Evolutionary conservation across 2,329 filamentous ascomycete genomes (phyloP).

Genomic region (Drechslerella dactyloides): DNA sequence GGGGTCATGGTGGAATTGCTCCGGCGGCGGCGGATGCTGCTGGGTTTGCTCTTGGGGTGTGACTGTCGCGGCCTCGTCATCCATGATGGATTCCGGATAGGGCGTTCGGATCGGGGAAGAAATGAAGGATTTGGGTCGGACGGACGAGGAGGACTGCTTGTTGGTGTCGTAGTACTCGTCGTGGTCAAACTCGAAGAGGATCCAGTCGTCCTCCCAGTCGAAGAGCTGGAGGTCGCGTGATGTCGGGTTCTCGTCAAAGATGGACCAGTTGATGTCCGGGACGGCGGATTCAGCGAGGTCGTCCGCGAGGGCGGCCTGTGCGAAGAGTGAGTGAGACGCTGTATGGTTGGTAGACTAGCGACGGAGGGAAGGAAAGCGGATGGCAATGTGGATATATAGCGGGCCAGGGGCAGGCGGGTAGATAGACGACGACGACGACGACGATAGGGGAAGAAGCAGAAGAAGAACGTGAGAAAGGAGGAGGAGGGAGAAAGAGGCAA

Average conservation of each 20-base stretch:
- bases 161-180: slow-evolving; percentile 47
- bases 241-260: slow-evolving; percentile 50
- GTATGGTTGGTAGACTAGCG: neutral
- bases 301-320: slow-evolving; percentile 40
- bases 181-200: slow-evolving; percentile 49
- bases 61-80: slow-evolving; percentile 29
- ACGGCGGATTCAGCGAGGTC: slow-evolving; percentile 48
- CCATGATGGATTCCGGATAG: slow-evolving; percentile 24
- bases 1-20: slow-evolving; percentile 45
- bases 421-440: neutral
- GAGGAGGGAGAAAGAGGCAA: too few species aligned
- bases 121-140: neutral
- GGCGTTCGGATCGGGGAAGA: slow-evolving; percentile 14
- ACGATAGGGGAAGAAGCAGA: neutral
- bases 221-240: slow-evolving; percentile 48
- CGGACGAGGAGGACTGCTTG: neutral
- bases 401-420: too few species aligned
- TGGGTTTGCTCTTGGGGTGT: slow-evolving; percentile 34
- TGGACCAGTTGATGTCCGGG: slow-evolving; percentile 50
- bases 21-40: slow-evolving; percentile 17
- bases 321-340: neutral
- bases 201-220: slow-evolving; percentile 48
- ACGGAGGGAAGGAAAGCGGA: slow-evolving; percentile 1
- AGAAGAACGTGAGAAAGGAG: too few species aligned
- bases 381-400: too few species aligned